phyloP scores from a whole-genome alignment of 768 basidiomycete species.

The Amanita exitialis region DNA sequence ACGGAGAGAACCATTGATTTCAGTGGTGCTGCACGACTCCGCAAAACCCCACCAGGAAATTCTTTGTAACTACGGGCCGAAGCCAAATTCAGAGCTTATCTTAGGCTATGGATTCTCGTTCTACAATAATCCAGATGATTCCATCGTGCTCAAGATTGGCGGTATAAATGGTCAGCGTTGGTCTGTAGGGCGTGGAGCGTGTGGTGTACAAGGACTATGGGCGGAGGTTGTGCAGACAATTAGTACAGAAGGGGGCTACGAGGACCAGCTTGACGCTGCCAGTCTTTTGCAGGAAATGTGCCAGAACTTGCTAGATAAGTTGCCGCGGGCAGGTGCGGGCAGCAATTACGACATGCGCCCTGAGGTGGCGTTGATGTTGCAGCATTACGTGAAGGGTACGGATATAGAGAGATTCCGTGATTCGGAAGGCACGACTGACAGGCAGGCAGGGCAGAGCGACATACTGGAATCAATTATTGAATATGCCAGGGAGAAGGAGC shows the following conservation, averaged over 20 bases:
- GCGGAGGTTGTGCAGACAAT: conserved; percentile 32
- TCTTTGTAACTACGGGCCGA: conserved; percentile 89
- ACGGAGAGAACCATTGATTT: conserved; percentile 30
- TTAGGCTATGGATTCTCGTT: conserved; percentile 89
- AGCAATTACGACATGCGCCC: conserved; percentile 28
- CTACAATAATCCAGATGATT: conserved; percentile 74
- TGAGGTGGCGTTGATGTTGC: conserved; percentile 56
- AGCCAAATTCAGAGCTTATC: conserved; percentile 83
- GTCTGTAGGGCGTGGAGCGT: conserved; percentile 51
- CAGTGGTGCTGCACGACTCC: conserved; percentile 46
- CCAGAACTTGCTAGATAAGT: conserved; percentile 32
- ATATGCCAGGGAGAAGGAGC: conserved; percentile 38
- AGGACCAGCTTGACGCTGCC: conserved; percentile 62
- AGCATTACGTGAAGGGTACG: conserved; percentile 58
- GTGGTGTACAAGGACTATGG: conserved; percentile 53
- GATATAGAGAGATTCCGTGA: background rate
- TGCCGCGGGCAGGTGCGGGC: conserved; percentile 25
- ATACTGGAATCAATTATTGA: conserved; percentile 44
- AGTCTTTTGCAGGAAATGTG: conserved; percentile 62
- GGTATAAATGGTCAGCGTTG: conserved; percentile 41
- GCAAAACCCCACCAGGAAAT: conserved; percentile 42
- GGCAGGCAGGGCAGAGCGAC: conserved; percentile 41
- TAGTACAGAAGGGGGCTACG: conserved; percentile 27
- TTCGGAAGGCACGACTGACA: background rate
- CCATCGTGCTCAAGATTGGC: conserved; percentile 70